Percentiles rank a stretch among this genome's conserved stretches.
Evolutionary conservation across 352 stramenopile species (phyloP).

Genomic region (Phytopythium sindhum): DNA sequence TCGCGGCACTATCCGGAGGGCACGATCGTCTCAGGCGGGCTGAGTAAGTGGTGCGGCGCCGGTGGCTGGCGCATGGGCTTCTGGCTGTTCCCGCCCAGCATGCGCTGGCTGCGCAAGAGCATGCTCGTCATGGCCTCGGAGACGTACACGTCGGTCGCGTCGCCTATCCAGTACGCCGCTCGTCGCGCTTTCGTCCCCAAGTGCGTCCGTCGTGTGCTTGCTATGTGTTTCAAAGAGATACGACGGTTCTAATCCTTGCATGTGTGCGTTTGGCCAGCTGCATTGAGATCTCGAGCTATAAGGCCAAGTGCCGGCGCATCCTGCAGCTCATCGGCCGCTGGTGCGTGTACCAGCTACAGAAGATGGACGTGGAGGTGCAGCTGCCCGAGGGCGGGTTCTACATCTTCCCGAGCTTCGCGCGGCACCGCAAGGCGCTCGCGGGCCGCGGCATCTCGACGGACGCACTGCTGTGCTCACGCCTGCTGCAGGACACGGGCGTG

Average conservation of each 20-base stretch:
- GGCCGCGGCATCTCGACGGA: conserved; percentile 68
- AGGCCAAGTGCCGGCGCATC: conserved; percentile 78
- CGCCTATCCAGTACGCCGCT: conserved; percentile 83
- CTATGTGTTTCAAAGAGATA: not conserved
- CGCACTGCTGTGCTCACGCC: conserved; percentile 64
- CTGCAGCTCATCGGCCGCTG: conserved; percentile 80
- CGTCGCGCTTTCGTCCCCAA: conserved; percentile 70
- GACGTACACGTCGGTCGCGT: conserved; percentile 85
- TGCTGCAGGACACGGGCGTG: conserved; percentile 83
- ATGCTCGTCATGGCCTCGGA: conserved; percentile 90
- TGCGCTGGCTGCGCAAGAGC: conserved; percentile 79
- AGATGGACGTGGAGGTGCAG: conserved; percentile 82
- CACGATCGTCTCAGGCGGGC: conserved; percentile 82
- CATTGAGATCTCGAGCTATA: conserved; percentile 73
- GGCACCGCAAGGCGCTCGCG: conserved; percentile 60
- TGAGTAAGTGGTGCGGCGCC: conserved; percentile 88
- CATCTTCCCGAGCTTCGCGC: conserved; percentile 78
- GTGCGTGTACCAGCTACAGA: conserved; percentile 81
- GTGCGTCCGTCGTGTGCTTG: conserved; percentile 25
- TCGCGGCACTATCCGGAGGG: conserved; percentile 86
- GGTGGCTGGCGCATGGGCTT: conserved; percentile 88
- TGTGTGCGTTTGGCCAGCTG: conserved; percentile 31
- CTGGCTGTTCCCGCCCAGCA: conserved; percentile 75
- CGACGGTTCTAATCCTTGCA: not conserved
- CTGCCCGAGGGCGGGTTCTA: conserved; percentile 78